phyloP scores from a whole-genome alignment of 2,329 filamentous ascomycete genomes.

The Cordyceps cicadae region DNA sequence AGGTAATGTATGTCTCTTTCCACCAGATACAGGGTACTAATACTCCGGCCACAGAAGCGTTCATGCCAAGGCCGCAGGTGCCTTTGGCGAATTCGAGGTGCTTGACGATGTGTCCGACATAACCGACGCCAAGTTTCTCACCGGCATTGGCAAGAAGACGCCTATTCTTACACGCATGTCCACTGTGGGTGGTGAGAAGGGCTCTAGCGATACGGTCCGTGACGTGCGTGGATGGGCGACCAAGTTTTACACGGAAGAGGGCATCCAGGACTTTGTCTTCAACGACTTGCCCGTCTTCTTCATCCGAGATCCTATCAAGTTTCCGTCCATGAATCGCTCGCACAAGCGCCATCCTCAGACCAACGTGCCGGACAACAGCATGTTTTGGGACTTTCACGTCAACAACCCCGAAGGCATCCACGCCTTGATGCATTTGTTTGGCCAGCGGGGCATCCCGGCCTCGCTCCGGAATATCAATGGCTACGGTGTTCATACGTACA shows the following conservation, averaged over 20 bases:
- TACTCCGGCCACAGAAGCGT: constrained; percentile 12
- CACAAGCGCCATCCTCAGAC: constrained; percentile 37
- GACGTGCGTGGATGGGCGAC: constrained; percentile 57
- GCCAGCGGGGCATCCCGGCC: constrained; percentile 38
- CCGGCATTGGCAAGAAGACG: constrained; percentile 41
- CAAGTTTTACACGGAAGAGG: constrained; percentile 22
- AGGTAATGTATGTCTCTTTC: constrained; percentile 19
- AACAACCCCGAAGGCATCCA: constrained; percentile 42
- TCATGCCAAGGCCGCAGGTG: constrained; percentile 23
- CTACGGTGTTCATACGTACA: constrained; percentile 42
- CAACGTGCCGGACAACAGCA: constrained; percentile 35
- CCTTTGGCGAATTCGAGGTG: constrained; percentile 47
- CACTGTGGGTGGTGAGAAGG: constrained; percentile 56
- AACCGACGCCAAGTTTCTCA: constrained; percentile 43
- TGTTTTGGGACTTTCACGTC: constrained; percentile 25
- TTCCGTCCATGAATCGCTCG: constrained; percentile 36
- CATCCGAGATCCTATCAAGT: constrained; percentile 39
- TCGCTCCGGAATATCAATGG: constrained; percentile 38
- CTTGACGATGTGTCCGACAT: constrained; percentile 46
- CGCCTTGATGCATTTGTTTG: constrained; percentile 43
- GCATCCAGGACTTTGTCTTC: constrained; percentile 22
- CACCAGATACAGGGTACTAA: neutral
- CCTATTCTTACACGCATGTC: constrained; percentile 46
- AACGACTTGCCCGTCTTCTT: constrained; percentile 44
- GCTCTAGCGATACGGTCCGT: constrained; percentile 56